Evolutionary conservation across 768 basidiomycete genomes (phyloP), one percentile per base, ranked within the genome.

Genomic region (Pisolithus marmoratus): DNA sequence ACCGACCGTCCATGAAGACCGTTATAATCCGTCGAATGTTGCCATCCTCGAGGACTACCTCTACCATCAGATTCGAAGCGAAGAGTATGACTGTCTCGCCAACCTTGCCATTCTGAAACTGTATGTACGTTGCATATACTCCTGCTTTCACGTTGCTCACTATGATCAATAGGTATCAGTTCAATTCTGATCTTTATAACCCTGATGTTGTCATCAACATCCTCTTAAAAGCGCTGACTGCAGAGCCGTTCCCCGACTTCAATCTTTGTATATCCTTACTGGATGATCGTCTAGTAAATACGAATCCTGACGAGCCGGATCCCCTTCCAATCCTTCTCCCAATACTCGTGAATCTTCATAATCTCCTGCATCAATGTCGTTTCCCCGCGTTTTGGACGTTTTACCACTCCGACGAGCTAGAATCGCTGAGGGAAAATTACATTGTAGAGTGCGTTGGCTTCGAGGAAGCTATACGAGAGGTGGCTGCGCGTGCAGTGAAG

Each of bases 21-120:
- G 95, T 53, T 98, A 98, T 71, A 98, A 97, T 72, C 95, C 95
- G 40, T 85, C 86, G 48, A 98, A 98, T 68, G 84, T 95, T 53
- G 76, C 83, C 36, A 89, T 94, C 58, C 84, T 98, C 53, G 95
- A 97, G 72, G 95, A 97, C 66, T 97, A 98, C 72, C 83, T 98
- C 54, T 91, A 90, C 69, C 86, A 91, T 67, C 95, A 99, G 71
- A 91, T 93, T 56, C 80, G 87, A 59, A 87, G 83, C 61, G 85
- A 87, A 59, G 88, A 92, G 66, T 97, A 97, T 60, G 95, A 99
- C 69, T 86, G 90, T 60, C 80, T 97, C 38, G 92, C 95, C 27
- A 97, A 98, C 72, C 76, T 97, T 38, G 94, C 94, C 46, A 93
- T 96, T 56, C 68, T 97, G 45, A 97, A 97, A 72, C 74, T 98